phyloP scores from a whole-genome alignment of 768 basidiomycete species.

The Glaciozyma martinii region DNA sequence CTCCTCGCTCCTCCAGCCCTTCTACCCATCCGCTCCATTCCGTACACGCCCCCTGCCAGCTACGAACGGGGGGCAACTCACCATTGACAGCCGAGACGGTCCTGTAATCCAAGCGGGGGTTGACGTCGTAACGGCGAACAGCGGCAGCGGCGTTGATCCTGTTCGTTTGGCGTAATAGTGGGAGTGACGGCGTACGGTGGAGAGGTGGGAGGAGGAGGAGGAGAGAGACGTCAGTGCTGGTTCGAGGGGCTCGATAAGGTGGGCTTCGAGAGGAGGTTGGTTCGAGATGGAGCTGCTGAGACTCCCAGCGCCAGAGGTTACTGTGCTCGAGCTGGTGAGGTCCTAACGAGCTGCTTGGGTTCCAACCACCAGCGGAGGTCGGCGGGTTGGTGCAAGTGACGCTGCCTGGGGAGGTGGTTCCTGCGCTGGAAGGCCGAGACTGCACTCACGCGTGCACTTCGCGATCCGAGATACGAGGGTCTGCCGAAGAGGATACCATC shows the following conservation, averaged over 20 bases:
- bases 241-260: not conserved
- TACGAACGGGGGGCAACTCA: not conserved
- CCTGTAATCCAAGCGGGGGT: conserved; percentile 58
- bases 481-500: not conserved
- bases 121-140: conserved; percentile 24
- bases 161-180: not conserved
- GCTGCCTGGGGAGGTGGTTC: not conserved
- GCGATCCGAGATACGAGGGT: not conserved
- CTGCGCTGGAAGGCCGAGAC: not conserved
- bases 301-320: not conserved
- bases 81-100: conserved; percentile 99
- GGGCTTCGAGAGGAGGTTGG: not conserved
- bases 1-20: not conserved
- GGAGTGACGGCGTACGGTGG: not conserved
- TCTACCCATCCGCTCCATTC: not conserved
- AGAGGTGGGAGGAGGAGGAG: not conserved
- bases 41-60: not conserved
- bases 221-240: not conserved
- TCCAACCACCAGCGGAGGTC: not conserved
- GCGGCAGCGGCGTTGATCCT: conserved; percentile 32
- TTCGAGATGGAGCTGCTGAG: not conserved
- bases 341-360: not conserved
- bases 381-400: too few relatives aligned
- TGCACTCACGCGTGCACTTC: conserved; percentile 1
- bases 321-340: not conserved